phyloP scores from a whole-genome alignment of 2,329 filamentous ascomycete genomes.

The Beauveria pseudobassiana region DNA sequence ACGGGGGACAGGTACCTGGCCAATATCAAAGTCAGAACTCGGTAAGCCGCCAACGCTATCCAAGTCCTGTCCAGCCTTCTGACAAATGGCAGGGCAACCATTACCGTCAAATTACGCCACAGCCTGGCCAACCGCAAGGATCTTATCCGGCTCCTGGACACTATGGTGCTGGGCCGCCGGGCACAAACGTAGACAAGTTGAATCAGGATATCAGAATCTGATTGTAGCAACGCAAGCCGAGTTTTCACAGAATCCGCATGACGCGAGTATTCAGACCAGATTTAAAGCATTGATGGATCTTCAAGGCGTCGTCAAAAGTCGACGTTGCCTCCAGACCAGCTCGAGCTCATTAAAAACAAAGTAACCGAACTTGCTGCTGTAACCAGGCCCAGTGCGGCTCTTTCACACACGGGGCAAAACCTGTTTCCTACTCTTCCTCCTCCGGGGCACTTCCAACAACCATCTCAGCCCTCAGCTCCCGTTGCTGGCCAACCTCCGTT shows the following conservation, averaged over 20 bases:
- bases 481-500: slow-evolving; percentile 24
- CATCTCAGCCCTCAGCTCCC: slow-evolving; percentile 26
- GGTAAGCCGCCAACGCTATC: background rate
- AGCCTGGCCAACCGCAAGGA: slow-evolving; percentile 28
- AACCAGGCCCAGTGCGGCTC: slow-evolving; percentile 37
- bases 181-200: slow-evolving; percentile 63
- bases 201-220: slow-evolving; percentile 77
- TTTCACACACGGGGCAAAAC: slow-evolving; percentile 12
- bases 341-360: slow-evolving; percentile 78
- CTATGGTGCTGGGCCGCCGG: slow-evolving; percentile 33
- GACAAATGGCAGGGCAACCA: slow-evolving; percentile 13
- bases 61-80: slow-evolving; percentile 4
- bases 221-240: slow-evolving; percentile 66
- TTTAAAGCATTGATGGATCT: slow-evolving; percentile 81
- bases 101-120: slow-evolving; percentile 30
- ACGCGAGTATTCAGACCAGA: slow-evolving; percentile 68
- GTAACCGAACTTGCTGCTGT: slow-evolving; percentile 65
- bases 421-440: slow-evolving; percentile 20
- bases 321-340: slow-evolving; percentile 70
- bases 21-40: slow-evolving; percentile 10
- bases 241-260: slow-evolving; percentile 68
- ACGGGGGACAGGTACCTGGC: slow-evolving; percentile 25
- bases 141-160: slow-evolving; percentile 35
- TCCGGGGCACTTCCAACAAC: slow-evolving; percentile 21
- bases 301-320: slow-evolving; percentile 67